Evolutionary conservation across 2,329 filamentous ascomycete species (phyloP), one percentile per base, ranked within the genome.

Genomic region (Verticillium nubilum): DNA sequence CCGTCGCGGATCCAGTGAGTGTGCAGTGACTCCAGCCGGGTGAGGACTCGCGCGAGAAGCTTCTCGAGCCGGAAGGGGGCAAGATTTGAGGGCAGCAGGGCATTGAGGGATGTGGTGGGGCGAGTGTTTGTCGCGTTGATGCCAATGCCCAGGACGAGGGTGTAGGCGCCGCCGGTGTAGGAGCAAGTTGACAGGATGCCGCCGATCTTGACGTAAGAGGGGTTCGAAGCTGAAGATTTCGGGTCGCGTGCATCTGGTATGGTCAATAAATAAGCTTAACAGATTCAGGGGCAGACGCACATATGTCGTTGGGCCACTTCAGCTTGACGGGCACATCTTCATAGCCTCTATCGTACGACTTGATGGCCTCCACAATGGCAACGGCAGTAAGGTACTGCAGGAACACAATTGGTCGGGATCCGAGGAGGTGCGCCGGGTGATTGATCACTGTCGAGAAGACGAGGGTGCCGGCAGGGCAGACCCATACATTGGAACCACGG

Each of bases 281-380:
- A 28, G 12, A 28, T 29, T 28, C 25, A 28, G 37, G 52, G 52
- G 31, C 10, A 50, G 35, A 74, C 81, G 72, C 74, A 87, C 86
- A 94, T 58, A 99, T 91, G 70, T 99, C 95, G 68, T 99, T 99
- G 12, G 95, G 95, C 95, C 95, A 99, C 73, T 99, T 99, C 31
- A 99, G 76, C 70, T 90, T 92, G 47, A 99, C 82, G 0, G 91
- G 90, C 4, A 98, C 73, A 0, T 85, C 79, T 5, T 85, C 80
- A 72, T 96, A 98, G 7, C 88, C 91, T 2, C 75, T 74, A 55
- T 88, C 92, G 69, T 98, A 98, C 27, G 80, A 82, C 63, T 90
- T 88, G 63, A 98, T 87, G 0, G 91, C 94, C 62, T 91, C 85
- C 2, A 96, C 89, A 50, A 94, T 89, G 47, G 95, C 93, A 53